phyloP scores from a whole-genome alignment of 2,329 filamentous ascomycete species.

The Calonectria pteridis region DNA sequence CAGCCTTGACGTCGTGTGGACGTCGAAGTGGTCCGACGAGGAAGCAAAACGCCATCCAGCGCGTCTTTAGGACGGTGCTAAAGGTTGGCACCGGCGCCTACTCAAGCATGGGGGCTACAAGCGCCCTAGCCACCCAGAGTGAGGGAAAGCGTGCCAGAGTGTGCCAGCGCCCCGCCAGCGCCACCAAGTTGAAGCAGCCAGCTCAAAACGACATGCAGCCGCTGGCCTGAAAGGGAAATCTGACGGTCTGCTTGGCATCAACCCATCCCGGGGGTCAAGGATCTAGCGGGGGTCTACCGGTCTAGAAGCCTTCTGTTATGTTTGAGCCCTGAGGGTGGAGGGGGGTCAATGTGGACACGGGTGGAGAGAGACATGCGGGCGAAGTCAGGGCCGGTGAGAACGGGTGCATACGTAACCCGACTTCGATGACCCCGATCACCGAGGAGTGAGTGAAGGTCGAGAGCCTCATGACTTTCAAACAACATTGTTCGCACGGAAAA shows the following conservation, averaged over 20 bases:
- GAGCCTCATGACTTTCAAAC: background rate
- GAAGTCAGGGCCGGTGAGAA: constrained; percentile 6
- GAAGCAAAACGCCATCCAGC: constrained; percentile 34
- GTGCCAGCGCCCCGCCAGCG: constrained; percentile 7
- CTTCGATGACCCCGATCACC: background rate
- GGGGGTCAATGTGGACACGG: constrained; percentile 7
- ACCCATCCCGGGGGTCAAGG: constrained; percentile 32
- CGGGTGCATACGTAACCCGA: constrained; percentile 7
- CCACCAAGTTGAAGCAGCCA: constrained; percentile 20
- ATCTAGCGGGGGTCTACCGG: constrained; percentile 25
- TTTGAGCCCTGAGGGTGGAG: constrained; percentile 26
- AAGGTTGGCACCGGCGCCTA: constrained; percentile 23
- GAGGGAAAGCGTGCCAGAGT: background rate
- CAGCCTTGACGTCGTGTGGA: constrained; percentile 23
- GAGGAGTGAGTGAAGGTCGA: background rate
- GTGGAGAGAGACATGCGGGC: constrained; percentile 6
- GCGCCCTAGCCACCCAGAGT: constrained; percentile 17
- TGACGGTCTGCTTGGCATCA: constrained; percentile 33
- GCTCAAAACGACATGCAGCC: constrained; percentile 4
- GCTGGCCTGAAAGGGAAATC: constrained; percentile 29
- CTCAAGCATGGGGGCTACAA: constrained; percentile 19
- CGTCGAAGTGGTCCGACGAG: constrained; percentile 38
- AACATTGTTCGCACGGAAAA: background rate
- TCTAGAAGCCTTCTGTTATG: constrained; percentile 29
- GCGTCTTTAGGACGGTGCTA: constrained; percentile 22